These are phyloP conservation scores for Podospora appendiculata DNA, from an alignment of 495 filamentous ascomycete species.

Conservation along the genomic window DNA sequence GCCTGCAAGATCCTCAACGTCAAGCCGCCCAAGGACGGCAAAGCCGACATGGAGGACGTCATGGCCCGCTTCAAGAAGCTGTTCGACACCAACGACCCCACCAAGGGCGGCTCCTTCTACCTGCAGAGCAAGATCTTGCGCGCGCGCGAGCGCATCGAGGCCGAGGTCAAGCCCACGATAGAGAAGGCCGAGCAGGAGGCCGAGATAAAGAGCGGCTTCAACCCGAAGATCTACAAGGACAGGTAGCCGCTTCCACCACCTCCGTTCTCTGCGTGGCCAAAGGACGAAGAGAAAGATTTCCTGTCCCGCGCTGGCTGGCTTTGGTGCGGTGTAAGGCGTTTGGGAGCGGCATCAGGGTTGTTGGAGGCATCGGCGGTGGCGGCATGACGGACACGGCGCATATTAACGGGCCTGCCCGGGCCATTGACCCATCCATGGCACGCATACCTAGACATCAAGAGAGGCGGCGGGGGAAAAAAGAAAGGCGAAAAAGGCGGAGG, in stretches of 20 bases:
- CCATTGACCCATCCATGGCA: no score
- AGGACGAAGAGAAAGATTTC: no score
- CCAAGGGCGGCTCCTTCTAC: slow-evolving; percentile 96
- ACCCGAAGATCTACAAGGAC: slow-evolving; percentile 90
- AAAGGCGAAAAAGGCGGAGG: not conserved
- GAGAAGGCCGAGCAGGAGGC: slow-evolving; percentile 49
- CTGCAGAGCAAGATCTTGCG: slow-evolving; percentile 93
- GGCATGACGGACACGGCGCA: no score
- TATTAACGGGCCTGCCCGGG: no score
- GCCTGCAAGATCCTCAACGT: slow-evolving; percentile 98
- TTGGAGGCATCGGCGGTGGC: no score
- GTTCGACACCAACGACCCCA: slow-evolving; percentile 88
- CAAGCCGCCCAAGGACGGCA: slow-evolving; percentile 72
- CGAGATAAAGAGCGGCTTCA: slow-evolving; percentile 78
- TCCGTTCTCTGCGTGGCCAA: no score
- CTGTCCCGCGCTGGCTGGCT: no score
- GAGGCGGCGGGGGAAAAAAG: not conserved
- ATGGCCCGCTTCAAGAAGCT: slow-evolving; percentile 87
- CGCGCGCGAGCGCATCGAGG: slow-evolving; percentile 85
- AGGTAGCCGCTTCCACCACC: not conserved
- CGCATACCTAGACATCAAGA: not conserved
- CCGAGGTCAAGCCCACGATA: slow-evolving; percentile 53
- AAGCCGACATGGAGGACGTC: slow-evolving; percentile 66
- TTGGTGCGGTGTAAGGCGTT: no score
- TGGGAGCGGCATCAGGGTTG: no score